Evolutionary conservation across 495 filamentous ascomycete species (phyloP).

Genomic region (Aspergillus conjunctus): DNA sequence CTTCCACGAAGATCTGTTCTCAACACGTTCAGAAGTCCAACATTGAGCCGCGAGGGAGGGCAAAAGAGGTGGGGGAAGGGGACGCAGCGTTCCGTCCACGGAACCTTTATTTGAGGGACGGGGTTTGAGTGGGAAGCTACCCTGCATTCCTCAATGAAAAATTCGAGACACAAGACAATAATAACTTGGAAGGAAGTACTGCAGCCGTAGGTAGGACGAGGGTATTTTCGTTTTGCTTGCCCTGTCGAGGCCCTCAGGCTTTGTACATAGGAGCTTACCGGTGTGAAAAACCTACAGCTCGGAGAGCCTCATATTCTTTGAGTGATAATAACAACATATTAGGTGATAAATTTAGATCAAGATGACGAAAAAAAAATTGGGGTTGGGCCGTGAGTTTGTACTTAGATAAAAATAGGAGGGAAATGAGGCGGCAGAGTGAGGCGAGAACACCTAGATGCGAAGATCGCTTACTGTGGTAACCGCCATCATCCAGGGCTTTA

Average conservation of each 20-base stretch:
- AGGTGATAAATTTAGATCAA: neutral
- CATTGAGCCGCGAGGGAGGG: neutral
- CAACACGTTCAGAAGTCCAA: neutral
- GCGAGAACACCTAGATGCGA: constrained; percentile 1
- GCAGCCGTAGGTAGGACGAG: too few relatives aligned
- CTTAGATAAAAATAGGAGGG: constrained; percentile 2
- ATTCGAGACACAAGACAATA: too few relatives aligned
- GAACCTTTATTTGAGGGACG: neutral
- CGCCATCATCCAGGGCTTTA: neutral
- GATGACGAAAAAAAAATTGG: neutral
- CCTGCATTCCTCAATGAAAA: neutral
- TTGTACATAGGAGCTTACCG: too few relatives aligned
- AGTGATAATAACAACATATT: neutral
- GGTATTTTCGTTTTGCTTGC: too few relatives aligned
- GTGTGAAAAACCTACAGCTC: too few relatives aligned
- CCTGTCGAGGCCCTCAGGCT: too few relatives aligned
- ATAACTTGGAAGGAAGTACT: too few relatives aligned
- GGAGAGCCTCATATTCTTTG: neutral
- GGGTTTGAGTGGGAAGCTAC: neutral
- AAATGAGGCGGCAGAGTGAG: constrained; percentile 24
- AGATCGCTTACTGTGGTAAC: neutral
- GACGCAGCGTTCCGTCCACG: neutral
- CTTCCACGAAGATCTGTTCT: neutral
- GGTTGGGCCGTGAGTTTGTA: neutral
- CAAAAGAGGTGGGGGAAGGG: neutral